Conservation (phyloP, 2,329 filamentous ascomycete species). For the Metarhizium sp. region DNA sequence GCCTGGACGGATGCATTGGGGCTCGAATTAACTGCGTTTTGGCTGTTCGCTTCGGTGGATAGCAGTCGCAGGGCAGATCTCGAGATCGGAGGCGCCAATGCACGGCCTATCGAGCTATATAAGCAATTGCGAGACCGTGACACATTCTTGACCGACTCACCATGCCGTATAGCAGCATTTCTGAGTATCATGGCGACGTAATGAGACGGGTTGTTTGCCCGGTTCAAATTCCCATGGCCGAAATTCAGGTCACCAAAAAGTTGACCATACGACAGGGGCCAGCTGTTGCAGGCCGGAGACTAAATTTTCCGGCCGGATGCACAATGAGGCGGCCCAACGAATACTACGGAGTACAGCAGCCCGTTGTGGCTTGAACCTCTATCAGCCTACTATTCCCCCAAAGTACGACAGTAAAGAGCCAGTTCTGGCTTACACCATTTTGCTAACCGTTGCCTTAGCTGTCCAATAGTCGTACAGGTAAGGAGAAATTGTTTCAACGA, state of each 20-base stretch:
- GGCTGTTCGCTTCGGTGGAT: conserved; percentile 19
- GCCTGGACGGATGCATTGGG: conserved; percentile 7
- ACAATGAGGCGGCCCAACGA: conserved; percentile 3
- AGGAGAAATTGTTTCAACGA: too few relatives aligned
- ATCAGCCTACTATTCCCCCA: too few relatives aligned
- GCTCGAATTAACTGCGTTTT: conserved; percentile 4
- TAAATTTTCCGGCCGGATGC: conserved; percentile 13
- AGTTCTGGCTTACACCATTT: too few relatives aligned
- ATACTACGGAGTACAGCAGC: too few relatives aligned
- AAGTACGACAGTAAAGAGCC: not conserved
- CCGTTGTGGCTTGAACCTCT: too few relatives aligned
- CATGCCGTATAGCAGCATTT: conserved; percentile 44
- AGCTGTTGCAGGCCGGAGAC: not conserved
- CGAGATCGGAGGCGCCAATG: conserved; percentile 35
- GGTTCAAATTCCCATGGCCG: not conserved
- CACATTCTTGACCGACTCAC: conserved; percentile 28
- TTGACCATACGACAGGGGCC: not conserved
- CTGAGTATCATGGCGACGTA: conserved; percentile 43
- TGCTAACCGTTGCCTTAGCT: too few relatives aligned
- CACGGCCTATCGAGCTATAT: conserved; percentile 24
- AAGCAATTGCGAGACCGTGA: not conserved
- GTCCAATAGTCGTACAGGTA: too few relatives aligned
- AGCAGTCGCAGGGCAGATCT: conserved; percentile 23
- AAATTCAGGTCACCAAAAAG: not conserved
- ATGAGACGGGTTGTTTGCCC: not conserved